Evolutionary conservation across 2,329 filamentous ascomycete species (phyloP), one percentile per base, ranked within the genome.

Genomic region (Fusarium brevicatenulatum): DNA sequence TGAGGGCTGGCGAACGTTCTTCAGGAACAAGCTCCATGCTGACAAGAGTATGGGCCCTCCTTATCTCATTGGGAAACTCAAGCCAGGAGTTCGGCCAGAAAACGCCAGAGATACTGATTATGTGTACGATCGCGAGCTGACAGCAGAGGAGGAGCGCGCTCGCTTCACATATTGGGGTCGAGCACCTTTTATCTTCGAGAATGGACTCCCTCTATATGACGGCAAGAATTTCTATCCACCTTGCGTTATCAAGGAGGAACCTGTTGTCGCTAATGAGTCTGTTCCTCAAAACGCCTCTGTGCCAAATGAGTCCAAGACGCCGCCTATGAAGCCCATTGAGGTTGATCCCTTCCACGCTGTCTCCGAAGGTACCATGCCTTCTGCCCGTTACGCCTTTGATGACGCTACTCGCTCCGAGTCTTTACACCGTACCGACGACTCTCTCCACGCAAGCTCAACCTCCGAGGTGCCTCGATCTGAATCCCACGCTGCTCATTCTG

Each of bases 171-270:
- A 90, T 77, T 91, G 89, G 88, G 89, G 87, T 15, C 86, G 87
- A 47, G 85, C 87, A 21, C 85, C 89, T 46, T 83, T 81, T 36
- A 84, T 86, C 71, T 83, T 84, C 18, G 83, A 86, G 54, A 84
- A 82, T 39, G 87, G 88, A 5, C 81, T 91, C 44, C 89, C 90
- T 39, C 91, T 89, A 78, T 92, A 90, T 73, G 89, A 91, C 72
- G 89, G 90, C 30, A 90, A 89, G 77, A 85, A 91, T 77, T 91
- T 91, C 73, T 91, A 91, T 69, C 88, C 86, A 36, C 81, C 88
- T 7, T 90, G 89, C 1, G 87, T 88, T 2, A 78, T 80, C 69
- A 88, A 87, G 76, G 75, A 80, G 39, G 69, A 67, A 36, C 70
- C 72, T 15, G 30, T 65, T 7, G 64, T 67, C 23, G 37, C 63